phyloP scores from a whole-genome alignment of 192 early-diverging fungal species.

The Coemansia biformis region DNA sequence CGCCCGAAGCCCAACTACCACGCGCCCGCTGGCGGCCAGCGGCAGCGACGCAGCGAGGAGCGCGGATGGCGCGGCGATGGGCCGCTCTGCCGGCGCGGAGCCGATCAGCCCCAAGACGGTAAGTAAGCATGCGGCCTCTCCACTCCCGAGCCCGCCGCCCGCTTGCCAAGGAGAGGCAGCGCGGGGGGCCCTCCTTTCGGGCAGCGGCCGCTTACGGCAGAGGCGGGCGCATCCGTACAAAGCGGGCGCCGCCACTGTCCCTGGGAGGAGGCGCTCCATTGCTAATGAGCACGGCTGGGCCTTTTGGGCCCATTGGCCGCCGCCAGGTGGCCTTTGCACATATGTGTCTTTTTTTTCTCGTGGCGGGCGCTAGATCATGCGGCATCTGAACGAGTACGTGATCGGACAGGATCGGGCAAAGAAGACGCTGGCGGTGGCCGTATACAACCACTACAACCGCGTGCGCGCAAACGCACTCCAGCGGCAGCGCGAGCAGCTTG shows the following conservation, averaged over 20 bases:
- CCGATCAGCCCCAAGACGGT: conserved; percentile 45
- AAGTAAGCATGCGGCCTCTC: conserved; percentile 8
- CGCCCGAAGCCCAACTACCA: conserved; percentile 5
- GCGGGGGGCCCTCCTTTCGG: too few species aligned
- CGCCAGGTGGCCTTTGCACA: background rate
- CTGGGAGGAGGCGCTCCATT: too few species aligned
- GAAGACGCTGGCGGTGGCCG: conserved; percentile 74
- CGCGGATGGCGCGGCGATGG: background rate
- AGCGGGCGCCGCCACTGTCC: too few species aligned
- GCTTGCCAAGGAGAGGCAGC: too few species aligned
- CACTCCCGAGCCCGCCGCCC: too few species aligned
- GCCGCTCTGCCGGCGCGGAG: conserved; percentile 24
- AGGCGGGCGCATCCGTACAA: too few species aligned
- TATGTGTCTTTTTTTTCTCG: too few species aligned
- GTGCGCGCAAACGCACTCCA: conserved; percentile 61
- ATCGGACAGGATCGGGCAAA: conserved; percentile 84
- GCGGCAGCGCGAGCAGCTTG: conserved; percentile 45
- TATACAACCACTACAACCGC: conserved; percentile 81
- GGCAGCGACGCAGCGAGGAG: too few species aligned
- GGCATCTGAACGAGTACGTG: conserved; percentile 78
- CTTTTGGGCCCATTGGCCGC: too few species aligned
- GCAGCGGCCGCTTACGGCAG: too few species aligned
- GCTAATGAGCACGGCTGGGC: too few species aligned
- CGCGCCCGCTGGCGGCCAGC: background rate
- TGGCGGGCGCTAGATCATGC: conserved; percentile 74